These are phyloP conservation scores for Mentha longifolia DNA, from an alignment of 257 asterid genomes.

Conservation along the genomic window DNA sequence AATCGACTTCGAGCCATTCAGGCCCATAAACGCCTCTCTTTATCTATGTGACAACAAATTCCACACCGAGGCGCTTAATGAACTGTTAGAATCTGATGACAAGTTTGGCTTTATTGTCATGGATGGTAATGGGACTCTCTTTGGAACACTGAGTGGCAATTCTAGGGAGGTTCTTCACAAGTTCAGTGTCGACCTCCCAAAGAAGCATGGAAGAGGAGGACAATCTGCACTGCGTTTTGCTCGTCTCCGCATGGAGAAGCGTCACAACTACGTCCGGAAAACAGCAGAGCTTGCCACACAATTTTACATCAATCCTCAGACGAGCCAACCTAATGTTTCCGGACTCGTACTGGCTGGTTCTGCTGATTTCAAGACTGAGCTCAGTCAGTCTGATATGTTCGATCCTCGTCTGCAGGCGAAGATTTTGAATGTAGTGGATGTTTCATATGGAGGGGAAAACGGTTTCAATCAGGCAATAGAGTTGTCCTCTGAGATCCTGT, in stretches of 20 bases:
- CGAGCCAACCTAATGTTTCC: slow-evolving; percentile 60
- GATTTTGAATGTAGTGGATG: slow-evolving; percentile 60
- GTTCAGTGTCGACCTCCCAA: slow-evolving; percentile 61
- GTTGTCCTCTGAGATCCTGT: slow-evolving; percentile 52
- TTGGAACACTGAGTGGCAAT: slow-evolving; percentile 65
- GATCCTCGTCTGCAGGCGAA: slow-evolving; percentile 62
- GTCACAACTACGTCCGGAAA: slow-evolving; percentile 64
- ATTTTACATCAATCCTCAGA: slow-evolving; percentile 51
- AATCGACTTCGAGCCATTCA: slow-evolving; percentile 60
- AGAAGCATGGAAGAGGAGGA: slow-evolving; percentile 70
- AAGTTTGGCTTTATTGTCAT: slow-evolving; percentile 63
- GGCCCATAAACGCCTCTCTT: slow-evolving; percentile 58
- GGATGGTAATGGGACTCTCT: slow-evolving; percentile 72
- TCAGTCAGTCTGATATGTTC: slow-evolving; percentile 67
- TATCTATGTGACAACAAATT: slow-evolving; percentile 69
- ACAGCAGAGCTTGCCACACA: slow-evolving; percentile 65
- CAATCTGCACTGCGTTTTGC: slow-evolving; percentile 67
- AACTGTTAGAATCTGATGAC: slow-evolving; percentile 64
- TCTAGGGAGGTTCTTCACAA: slow-evolving; percentile 61
- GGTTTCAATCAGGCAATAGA: slow-evolving; percentile 69
- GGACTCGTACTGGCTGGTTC: slow-evolving; percentile 66
- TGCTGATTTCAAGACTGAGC: slow-evolving; percentile 64
- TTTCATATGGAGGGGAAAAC: slow-evolving; percentile 65
- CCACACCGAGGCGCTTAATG: slow-evolving; percentile 58
- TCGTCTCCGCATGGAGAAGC: slow-evolving; percentile 67